Evolutionary conservation across 108 stramenopile genomes (phyloP).

Genomic region (Skeletonema tropicum): DNA sequence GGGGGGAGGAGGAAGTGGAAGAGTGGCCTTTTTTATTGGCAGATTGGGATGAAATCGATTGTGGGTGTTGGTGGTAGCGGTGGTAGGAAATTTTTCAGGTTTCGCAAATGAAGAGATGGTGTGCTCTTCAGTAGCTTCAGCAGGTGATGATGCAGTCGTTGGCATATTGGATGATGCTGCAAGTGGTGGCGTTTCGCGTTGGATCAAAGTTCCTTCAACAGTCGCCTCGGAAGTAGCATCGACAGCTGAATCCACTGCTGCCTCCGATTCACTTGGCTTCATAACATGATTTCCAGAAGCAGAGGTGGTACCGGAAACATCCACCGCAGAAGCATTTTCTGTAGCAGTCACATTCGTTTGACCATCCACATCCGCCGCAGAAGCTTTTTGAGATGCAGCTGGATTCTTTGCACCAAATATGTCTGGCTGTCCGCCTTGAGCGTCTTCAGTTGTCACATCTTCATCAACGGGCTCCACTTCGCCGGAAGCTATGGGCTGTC

Average conservation of each 20-base stretch:
- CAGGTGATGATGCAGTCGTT: not conserved
- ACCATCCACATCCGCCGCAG: no score
- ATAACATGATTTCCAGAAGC: no score
- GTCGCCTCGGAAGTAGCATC: slow-evolving; percentile 1
- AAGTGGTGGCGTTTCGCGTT: not conserved
- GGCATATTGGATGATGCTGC: slow-evolving; percentile 2
- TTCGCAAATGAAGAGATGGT: not conserved
- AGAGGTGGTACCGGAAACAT: no score
- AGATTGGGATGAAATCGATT: not conserved
- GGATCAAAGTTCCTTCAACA: slow-evolving; percentile 1
- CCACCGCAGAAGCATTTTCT: no score
- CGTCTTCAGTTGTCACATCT: not conserved
- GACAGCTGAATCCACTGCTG: not conserved
- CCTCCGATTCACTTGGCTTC: not conserved
- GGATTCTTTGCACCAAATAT: no score
- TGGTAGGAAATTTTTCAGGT: not conserved
- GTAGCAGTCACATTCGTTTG: no score
- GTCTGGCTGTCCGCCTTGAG: no score
- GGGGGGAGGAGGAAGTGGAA: not conserved
- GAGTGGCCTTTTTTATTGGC: not conserved
- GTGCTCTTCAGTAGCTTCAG: no score
- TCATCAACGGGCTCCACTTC: not conserved
- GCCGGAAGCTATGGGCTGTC: not conserved
- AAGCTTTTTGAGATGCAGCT: no score
- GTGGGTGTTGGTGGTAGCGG: not conserved